Conservation (phyloP, 78 protist species). For the Isochrysis galbana region DNA sequence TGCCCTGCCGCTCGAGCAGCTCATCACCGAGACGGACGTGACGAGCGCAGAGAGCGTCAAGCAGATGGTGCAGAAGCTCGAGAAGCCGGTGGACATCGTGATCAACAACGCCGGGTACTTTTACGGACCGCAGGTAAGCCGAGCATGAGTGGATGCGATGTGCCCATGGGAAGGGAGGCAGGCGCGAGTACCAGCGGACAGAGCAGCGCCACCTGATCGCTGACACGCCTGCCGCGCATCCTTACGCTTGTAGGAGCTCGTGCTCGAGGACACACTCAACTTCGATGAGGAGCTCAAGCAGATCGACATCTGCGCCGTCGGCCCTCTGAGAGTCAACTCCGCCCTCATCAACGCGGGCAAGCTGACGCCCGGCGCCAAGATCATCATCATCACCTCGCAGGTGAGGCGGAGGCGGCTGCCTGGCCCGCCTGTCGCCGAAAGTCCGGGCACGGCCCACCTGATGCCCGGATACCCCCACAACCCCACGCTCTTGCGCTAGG, state of each 20-base stretch:
- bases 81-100: conserved; percentile 21
- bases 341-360: neutral
- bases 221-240: neutral
- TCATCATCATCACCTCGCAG: conserved; percentile 15
- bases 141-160: too few species aligned
- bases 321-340: conserved; percentile 25
- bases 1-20: neutral
- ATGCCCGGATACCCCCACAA: too few species aligned
- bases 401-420: neutral
- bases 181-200: too few species aligned
- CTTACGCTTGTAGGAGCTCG: neutral
- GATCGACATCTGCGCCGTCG: conserved; percentile 53
- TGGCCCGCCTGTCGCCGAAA: too few species aligned
- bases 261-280: neutral
- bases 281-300: conserved; percentile 2
- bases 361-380: neutral
- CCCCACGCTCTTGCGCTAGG: neutral
- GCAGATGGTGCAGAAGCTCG: neutral
- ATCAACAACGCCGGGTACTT: conserved; percentile 53
- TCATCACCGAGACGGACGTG: conserved; percentile 36
- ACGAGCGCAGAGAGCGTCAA: neutral
- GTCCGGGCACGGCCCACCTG: too few species aligned
- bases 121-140: neutral
- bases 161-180: too few species aligned
- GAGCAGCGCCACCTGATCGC: too few species aligned